These are phyloP conservation scores for Seiridium cupressi DNA, from an alignment of 2,329 filamentous ascomycete genomes.

Conservation along the genomic window DNA sequence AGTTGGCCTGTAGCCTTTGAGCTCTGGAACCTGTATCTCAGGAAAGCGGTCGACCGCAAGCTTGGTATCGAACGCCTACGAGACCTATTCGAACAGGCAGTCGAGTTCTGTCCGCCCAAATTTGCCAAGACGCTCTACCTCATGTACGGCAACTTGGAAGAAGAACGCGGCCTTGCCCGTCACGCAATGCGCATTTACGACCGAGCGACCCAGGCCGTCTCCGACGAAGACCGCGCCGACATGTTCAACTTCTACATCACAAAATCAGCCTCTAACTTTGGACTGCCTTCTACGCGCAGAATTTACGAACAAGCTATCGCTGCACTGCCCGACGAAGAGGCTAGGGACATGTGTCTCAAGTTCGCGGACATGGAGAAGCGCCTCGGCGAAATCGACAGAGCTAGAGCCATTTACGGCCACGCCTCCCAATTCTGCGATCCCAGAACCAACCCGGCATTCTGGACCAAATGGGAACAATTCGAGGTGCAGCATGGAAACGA, in stretches of 20 bases:
- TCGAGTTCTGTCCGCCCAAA: conserved; percentile 90
- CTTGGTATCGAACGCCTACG: conserved; percentile 92
- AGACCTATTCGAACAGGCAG: conserved; percentile 94
- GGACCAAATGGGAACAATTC: conserved; percentile 96
- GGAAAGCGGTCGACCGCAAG: conserved; percentile 93
- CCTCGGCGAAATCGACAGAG: conserved; percentile 90
- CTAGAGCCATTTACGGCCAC: conserved; percentile 92
- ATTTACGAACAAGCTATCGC: conserved; percentile 97
- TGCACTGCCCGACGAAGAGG: conserved; percentile 88
- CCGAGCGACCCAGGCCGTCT: conserved; percentile 88
- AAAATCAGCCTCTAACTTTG: conserved; percentile 97
- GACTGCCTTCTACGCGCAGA: conserved; percentile 85
- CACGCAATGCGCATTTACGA: conserved; percentile 99
- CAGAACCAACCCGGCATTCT: conserved; percentile 83
- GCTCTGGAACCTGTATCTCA: conserved; percentile 96
- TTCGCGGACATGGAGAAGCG: conserved; percentile 96
- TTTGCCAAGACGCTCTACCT: conserved; percentile 96
- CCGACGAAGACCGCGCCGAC: conserved; percentile 89
- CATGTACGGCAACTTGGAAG: conserved; percentile 97
- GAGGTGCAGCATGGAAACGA: conserved; percentile 98
- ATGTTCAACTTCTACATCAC: conserved; percentile 99
- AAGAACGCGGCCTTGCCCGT: conserved; percentile 88
- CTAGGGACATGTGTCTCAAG: conserved; percentile 97
- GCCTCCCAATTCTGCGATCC: conserved; percentile 97
- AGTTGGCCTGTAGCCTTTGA: conserved; percentile 98